Evolutionary conservation across 768 basidiomycete species (phyloP), one percentile per base, ranked within the genome.

Genomic region (Phallus indusiatus): DNA sequence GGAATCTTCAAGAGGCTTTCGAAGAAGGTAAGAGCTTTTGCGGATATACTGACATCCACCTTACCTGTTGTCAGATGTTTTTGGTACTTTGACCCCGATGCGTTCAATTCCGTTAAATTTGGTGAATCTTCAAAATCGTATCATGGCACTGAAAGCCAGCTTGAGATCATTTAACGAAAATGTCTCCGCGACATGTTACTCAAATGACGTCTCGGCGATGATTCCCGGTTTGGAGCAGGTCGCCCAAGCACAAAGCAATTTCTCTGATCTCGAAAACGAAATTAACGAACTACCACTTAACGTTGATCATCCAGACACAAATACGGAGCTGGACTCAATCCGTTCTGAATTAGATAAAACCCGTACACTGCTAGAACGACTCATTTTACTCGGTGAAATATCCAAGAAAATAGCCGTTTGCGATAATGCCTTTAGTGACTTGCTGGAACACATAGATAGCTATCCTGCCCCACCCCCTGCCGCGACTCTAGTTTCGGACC

Each of bases 401-500:
- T 70, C 75, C 5, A 70, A 75, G 20, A 66, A 73, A 36, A 68
- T 86, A 9, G 75, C 75, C 24, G 67, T 68, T 18, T 90, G 88
- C 64, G 91, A 94, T 67, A 73, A 76, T n/a, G 81, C 84, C 20
- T 75, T 93, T 48, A 94, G 91, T 64, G 89, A 93, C 68, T 75
- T 94, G 5, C 73, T 94, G 50, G 88, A 92, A 65, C 88, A 92
- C 65, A 77, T 92, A 56, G 91, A 94, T 68, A 90, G 86, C 65
- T 92, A 84, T 66, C 90, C 91, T 9, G 77, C 81, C 2, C 46
- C 55, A 2, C 68, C 74, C 34, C 85, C 84, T 5, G 67, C 74
- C 24, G 75, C 78, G 5, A 70, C 78, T 1, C 67, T 84, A 34
- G 75, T 81, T 4, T 82, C 83, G 21, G 70, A 75, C 16, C 81